Base-by-base conservation (phyloP, 1,139 yeast species). In the Yamadazyma diospyri region DNA sequence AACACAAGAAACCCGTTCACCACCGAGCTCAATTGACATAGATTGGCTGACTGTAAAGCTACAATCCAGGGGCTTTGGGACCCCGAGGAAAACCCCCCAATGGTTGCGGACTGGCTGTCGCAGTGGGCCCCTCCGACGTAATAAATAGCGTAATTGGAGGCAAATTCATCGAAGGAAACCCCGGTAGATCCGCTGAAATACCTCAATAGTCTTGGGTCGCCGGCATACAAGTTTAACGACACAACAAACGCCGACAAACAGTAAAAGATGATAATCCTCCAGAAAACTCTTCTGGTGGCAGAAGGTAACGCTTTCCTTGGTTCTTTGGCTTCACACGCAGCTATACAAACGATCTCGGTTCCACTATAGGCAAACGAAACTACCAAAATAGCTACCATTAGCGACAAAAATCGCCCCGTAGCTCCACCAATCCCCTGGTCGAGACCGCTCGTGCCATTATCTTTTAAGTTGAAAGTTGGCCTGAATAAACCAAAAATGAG, bases 291-390 rank as follows among this genome's bases (percentile, higher is more conserved):
- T 45, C 69, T 76, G 1, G 94, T 81, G 0, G 94, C 94, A 10
- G 80, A 72, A 2, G 94, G 94, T 16, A 86, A 64, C 0, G 94
- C 78, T 41, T 74, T 76, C 41, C 95, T 69, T 1, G 95, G 95
- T 46, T 84, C 82, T 40, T 81, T 69, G 8, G 92, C 85, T 54
- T 87, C 95, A 51, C 92, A 85, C 2, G 94, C 92, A 1, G 94
- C 89, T 38, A 86, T 77, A 44, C 84, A 81, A 16, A 86, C 94
- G 40, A 82, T 78, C 47, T 85, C 95, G 0, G 89, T 80, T 0
- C 95, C 95, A 36, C 81, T 76, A 48, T 80, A 85, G 0, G 94
- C 81, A 50, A 81, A 83, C 0, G 85, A 69, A 0, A 88, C 81
- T 16, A 78, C 75, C 33, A 78, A 61, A 1, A 78, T 59, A 0